Evolutionary conservation across 805 yeast species (phyloP).

Genomic region (Kodamaea hsintzibuensis): DNA sequence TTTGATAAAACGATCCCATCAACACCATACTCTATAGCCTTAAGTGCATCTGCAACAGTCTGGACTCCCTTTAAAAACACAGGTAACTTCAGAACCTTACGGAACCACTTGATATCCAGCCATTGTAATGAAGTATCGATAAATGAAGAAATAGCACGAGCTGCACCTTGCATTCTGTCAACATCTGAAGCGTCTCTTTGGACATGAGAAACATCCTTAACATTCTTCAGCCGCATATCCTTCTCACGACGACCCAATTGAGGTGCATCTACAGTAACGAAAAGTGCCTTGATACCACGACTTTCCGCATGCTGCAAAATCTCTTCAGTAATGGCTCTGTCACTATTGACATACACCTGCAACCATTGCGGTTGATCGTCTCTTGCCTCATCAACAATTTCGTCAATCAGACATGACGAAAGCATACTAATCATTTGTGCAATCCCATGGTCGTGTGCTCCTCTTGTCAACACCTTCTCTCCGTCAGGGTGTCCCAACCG

Average conservation of each 20-base stretch:
- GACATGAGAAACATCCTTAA: conserved; percentile 24
- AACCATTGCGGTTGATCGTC: conserved; percentile 51
- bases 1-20: conserved; percentile 69
- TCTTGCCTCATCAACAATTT: conserved; percentile 68
- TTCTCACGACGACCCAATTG: conserved; percentile 55
- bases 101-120: conserved; percentile 43
- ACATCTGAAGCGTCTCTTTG: conserved; percentile 33
- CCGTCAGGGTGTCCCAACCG: conserved; percentile 93
- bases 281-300: conserved; percentile 46
- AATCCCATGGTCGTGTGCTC: conserved; percentile 67
- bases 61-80: conserved; percentile 63
- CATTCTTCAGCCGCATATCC: conserved; percentile 41
- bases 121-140: conserved; percentile 42
- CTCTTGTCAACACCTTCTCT: conserved; percentile 80
- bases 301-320: conserved; percentile 40
- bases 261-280: conserved; percentile 58
- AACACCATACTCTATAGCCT: conserved; percentile 58
- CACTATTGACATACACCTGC: conserved; percentile 48
- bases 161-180: conserved; percentile 25
- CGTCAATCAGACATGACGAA: conserved; percentile 87
- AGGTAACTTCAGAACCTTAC: conserved; percentile 39
- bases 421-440: conserved; percentile 93
- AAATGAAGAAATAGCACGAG: conserved; percentile 40
- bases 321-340: conserved; percentile 30
- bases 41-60: conserved; percentile 61